phyloP scores from a whole-genome alignment of 2,329 filamentous ascomycete genomes.

The Stagonosporopsis vannaccii region DNA sequence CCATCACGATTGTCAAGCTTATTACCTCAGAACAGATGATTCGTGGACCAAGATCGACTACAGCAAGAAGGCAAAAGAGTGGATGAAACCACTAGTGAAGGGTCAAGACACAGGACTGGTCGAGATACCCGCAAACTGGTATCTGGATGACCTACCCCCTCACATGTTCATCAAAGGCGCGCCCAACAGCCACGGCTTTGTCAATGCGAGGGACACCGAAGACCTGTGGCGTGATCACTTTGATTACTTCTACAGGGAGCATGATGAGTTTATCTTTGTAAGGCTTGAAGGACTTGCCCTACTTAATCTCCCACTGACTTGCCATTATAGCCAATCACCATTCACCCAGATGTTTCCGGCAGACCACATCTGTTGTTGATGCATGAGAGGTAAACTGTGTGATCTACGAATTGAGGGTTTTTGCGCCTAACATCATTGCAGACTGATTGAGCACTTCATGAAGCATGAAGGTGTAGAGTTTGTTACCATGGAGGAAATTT shows the following conservation, averaged over 20 bases:
- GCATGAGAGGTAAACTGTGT: slow-evolving; percentile 67
- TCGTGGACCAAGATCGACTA: slow-evolving; percentile 74
- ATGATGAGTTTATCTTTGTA: slow-evolving; percentile 75
- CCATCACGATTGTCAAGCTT: slow-evolving; percentile 70
- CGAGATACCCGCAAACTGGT: slow-evolving; percentile 72
- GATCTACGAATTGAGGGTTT: background rate
- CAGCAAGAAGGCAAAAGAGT: slow-evolving; percentile 64
- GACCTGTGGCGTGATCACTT: slow-evolving; percentile 72
- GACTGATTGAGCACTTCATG: slow-evolving; percentile 73
- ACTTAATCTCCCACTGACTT: background rate
- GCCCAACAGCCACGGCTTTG: slow-evolving; percentile 68
- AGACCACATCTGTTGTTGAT: slow-evolving; percentile 74
- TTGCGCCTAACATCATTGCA: slow-evolving; percentile 21
- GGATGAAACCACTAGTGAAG: slow-evolving; percentile 71
- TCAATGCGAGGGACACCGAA: slow-evolving; percentile 64
- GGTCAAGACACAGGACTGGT: slow-evolving; percentile 68
- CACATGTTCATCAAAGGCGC: slow-evolving; percentile 76
- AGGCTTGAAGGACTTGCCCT: slow-evolving; percentile 53
- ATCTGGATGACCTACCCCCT: slow-evolving; percentile 65
- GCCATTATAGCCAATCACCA: slow-evolving; percentile 65
- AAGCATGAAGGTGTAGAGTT: slow-evolving; percentile 68
- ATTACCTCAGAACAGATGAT: slow-evolving; percentile 70
- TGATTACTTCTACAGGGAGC: slow-evolving; percentile 77
- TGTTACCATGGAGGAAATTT: slow-evolving; percentile 74
- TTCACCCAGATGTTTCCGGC: slow-evolving; percentile 72